Evolutionary conservation across 306 rosid species (phyloP).

Genomic region (Hylodesmum podocarpum): DNA sequence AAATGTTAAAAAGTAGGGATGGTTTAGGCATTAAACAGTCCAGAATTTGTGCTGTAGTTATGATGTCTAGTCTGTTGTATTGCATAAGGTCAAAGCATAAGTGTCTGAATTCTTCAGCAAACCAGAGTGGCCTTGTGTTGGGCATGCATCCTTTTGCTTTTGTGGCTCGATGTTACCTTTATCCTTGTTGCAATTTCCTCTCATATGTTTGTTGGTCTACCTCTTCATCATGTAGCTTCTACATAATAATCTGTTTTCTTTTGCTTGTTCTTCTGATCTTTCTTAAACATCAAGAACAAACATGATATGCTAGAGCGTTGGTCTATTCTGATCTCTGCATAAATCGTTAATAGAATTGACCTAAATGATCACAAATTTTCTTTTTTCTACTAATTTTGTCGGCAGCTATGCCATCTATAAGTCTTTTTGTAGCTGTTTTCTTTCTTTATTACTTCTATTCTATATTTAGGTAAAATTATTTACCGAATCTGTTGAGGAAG

Average conservation of each 20-base stretch:
- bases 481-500: background rate
- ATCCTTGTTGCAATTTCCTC: background rate
- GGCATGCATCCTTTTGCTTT: background rate
- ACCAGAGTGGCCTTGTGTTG: background rate
- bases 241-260: background rate
- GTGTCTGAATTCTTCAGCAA: background rate
- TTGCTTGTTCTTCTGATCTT: background rate
- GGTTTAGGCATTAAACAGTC: slow-evolving; percentile 12
- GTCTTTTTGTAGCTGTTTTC: background rate
- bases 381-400: slow-evolving; percentile 7
- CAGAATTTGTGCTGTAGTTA: background rate
- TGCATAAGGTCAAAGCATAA: slow-evolving; percentile 2
- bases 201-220: background rate
- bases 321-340: slow-evolving; percentile 10
- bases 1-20: background rate
- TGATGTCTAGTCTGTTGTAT: background rate
- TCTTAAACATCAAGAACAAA: background rate
- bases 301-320: background rate
- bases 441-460: background rate
- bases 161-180: slow-evolving; percentile 4
- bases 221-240: background rate
- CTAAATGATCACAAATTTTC: background rate
- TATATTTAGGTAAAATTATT: background rate
- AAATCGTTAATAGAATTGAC: background rate
- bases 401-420: background rate